These are phyloP conservation scores for Colletotrichum chrysophilum DNA, from an alignment of 2,329 filamentous ascomycete species.

Conservation along the genomic window DNA sequence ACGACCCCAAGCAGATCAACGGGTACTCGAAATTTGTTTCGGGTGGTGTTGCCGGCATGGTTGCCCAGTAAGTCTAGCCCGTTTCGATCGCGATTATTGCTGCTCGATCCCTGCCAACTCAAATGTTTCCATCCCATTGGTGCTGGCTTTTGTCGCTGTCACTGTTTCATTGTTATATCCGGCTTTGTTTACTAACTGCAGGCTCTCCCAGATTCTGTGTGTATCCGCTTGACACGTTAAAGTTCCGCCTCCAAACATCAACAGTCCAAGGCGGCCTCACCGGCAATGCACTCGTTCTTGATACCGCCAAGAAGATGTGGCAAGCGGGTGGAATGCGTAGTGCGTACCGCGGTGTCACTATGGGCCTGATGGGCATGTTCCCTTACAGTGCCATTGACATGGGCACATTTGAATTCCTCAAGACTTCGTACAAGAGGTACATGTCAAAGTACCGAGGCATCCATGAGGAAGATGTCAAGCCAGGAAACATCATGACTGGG, in stretches of 20 bases:
- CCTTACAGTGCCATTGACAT: slow-evolving; percentile 97
- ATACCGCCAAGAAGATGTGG: slow-evolving; percentile 89
- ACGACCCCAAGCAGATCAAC: slow-evolving; percentile 79
- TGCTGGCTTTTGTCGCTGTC: not conserved
- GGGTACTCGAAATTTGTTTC: slow-evolving; percentile 89
- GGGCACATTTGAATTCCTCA: slow-evolving; percentile 92
- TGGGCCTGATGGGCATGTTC: slow-evolving; percentile 96
- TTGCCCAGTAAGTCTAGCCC: slow-evolving; percentile 73
- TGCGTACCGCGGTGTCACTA: slow-evolving; percentile 91
- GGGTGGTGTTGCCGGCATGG: slow-evolving; percentile 90
- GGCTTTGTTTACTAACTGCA: slow-evolving; percentile 24
- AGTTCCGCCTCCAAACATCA: slow-evolving; percentile 90
- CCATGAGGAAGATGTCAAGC: slow-evolving; percentile 82
- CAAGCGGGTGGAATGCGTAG: slow-evolving; percentile 73
- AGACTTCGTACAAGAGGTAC: slow-evolving; percentile 72
- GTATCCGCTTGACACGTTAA: slow-evolving; percentile 90
- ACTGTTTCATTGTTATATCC: not conserved
- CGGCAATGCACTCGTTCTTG: slow-evolving; percentile 81
- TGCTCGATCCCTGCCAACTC: not conserved
- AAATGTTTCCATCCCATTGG: not conserved
- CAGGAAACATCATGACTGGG: slow-evolving; percentile 83
- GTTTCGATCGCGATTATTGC: not conserved
- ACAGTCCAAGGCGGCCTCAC: slow-evolving; percentile 84
- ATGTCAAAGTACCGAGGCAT: slow-evolving; percentile 73
- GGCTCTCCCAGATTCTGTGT: slow-evolving; percentile 71